A percentile compares a stretch with the other conserved stretches of the same genome.
Evolutionary conservation across 441 rosid species (phyloP).

Genomic region (Cnidoscolus chayamansa): DNA sequence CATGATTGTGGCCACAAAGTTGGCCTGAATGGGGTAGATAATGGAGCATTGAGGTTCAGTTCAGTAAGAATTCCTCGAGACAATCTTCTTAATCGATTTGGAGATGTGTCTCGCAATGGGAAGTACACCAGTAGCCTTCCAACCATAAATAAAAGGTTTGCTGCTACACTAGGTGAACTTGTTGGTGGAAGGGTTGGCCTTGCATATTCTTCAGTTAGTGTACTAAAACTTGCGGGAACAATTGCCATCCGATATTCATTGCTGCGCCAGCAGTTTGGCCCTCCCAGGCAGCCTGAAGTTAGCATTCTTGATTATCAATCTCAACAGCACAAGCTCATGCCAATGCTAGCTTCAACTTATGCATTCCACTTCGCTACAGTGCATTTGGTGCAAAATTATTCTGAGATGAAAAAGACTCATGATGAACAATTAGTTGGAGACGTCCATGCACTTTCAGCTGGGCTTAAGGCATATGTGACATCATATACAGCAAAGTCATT

Average conservation of each 20-base stretch:
- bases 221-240: constrained; percentile 74
- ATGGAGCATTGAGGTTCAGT: constrained; percentile 84
- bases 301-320: constrained; percentile 98
- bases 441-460: constrained; percentile 93
- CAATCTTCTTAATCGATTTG: constrained; percentile 93
- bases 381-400: constrained; percentile 71
- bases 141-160: constrained; percentile 86
- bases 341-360: constrained; percentile 92
- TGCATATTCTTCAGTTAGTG: constrained; percentile 84
- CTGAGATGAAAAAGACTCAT: constrained; percentile 84
- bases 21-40: constrained; percentile 93
- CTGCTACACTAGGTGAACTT: constrained; percentile 93
- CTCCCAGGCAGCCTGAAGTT: constrained; percentile 92
- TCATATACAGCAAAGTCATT: constrained; percentile 85
- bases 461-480: constrained; percentile 89
- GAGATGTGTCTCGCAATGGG: constrained; percentile 90
- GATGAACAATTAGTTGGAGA: constrained; percentile 80
- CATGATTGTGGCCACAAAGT: constrained; percentile 94
- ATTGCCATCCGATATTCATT: constrained; percentile 89
- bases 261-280: constrained; percentile 93
- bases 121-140: constrained; percentile 89
- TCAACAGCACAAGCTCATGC: constrained; percentile 99
- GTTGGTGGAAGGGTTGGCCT: constrained; percentile 95
- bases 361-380: constrained; percentile 84
- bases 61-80: constrained; percentile 92